phyloP scores from a whole-genome alignment of 305 asterid species.

The Fraxinus albicans region DNA sequence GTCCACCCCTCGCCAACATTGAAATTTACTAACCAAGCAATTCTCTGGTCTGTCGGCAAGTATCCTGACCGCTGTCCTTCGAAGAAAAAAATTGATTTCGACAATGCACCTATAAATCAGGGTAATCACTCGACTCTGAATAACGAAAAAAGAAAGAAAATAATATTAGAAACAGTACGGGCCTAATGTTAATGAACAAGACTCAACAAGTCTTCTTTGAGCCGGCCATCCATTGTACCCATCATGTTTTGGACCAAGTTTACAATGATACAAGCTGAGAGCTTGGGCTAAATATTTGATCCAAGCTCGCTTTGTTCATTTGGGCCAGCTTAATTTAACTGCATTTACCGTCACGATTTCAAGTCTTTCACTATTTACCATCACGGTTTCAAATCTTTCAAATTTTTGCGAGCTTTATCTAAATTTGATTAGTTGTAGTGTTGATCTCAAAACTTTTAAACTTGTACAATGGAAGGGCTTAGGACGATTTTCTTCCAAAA shows the following conservation, averaged over 20 bases:
- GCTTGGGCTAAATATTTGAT: neutral
- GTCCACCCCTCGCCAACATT: constrained; percentile 54
- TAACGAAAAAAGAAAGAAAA: neutral
- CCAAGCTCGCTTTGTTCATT: neutral
- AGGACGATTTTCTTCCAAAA: neutral
- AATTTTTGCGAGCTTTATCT: neutral
- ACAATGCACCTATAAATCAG: constrained; percentile 68
- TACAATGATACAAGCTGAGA: neutral
- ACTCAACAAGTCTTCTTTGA: neutral
- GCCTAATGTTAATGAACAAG: neutral
- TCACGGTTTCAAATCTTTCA: too few species aligned
- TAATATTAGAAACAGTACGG: neutral
- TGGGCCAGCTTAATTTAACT: neutral
- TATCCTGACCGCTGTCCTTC: constrained; percentile 88
- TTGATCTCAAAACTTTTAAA: too few species aligned
- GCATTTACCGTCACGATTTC: neutral
- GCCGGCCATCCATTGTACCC: neutral
- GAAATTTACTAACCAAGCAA: constrained; percentile 75
- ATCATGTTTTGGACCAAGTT: neutral
- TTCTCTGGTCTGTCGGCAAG: constrained; percentile 72
- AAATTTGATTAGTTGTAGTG: too few species aligned
- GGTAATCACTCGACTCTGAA: constrained; percentile 28
- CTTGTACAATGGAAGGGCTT: neutral
- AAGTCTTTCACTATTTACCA: too few species aligned
- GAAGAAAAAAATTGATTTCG: constrained; percentile 74